Base-by-base conservation (phyloP, 441 rosid species). In the Syzygium syzygioides region DNA sequence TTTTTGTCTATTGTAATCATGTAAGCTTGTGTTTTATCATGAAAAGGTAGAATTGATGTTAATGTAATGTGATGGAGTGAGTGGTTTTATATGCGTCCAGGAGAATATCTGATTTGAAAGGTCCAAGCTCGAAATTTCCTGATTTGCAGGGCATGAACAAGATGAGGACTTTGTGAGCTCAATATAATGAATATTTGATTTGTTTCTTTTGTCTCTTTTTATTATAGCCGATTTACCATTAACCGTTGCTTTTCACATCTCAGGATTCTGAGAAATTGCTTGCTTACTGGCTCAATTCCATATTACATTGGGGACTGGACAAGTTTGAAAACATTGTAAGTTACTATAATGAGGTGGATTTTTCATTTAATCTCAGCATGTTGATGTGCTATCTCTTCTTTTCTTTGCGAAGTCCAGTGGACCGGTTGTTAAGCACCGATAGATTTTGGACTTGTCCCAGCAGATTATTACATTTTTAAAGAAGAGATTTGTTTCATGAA, bases 31-130 rank as follows among this genome's bases (percentile, higher is more conserved):
- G 30, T 20, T 79, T 15, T 1, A 32, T 84, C n/a, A 52, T 14
- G n/a, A 30, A 59, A 64, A n/a, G 71, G 5, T 30, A 64, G 76
- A 64, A 64, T 64, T 20, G 76, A 64, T 64, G 34, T 64, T 64
- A 64, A 64, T 30, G 41, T 15, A 30, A 15, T 15, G 76, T 28
- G 37, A 64, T 30, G 76, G 5, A 30, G 11, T 30, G 12, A 13
- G 32, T 41, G 45, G 45, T 64, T 64, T 64, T 62, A 30, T 64
- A 30, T 30, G 76, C 41, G 86, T 45, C 53, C 90, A 97, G 98
- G 98, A 94, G 96, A 90, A 94, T 97, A 90, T 89, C 98, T 30
- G 96, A 96, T 93, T 89, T 97, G 92, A 89, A 55, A 28, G 96
- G 97, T 89, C 80, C 94, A 11, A 79, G 87, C 88, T 93, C 94